Base-by-base conservation (phyloP, 164 flowering plant genomes). In the Piper betle region DNA sequence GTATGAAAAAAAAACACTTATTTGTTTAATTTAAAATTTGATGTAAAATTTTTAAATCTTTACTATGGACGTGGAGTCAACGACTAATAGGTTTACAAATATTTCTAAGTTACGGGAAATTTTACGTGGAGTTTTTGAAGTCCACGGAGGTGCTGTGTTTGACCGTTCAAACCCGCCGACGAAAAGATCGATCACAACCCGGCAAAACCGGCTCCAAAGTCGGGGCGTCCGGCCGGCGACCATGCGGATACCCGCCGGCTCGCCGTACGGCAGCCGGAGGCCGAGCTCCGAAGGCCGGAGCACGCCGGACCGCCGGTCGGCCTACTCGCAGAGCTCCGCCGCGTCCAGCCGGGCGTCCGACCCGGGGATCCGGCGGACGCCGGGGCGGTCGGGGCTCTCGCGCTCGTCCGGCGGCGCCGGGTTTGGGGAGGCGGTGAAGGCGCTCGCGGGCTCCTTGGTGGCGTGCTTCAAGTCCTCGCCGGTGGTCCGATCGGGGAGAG, bases 241-340 rank as follows among this genome's bases (percentile, higher is more conserved):
- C 33, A 54, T 13, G 37, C 57, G 57, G 67, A 4, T 33, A n/a
- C 37, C 61, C 18, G 42, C 60, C 55, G 5, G 17, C 18, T 9
- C 60, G 37, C 5, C 39, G 25, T 41, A 15, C 48, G 61, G 67
- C 53, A 54, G 65, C 39, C 60, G 41, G 60, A 56, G 40, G 19
- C n/a, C 52, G 4, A 54, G 3, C 53, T 64, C 66, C 0, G 55
- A 1, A 60, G 60, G 66, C 55, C 19, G 39, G 60, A 43, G 40
- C 2, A 57, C 67, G 42, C 37, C 67, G 11, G 57, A 54, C 57
- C 50, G 19, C 17, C 54, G 67, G 37, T 48, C 61, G 46, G 61
- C 46, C n/a, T 41, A 7, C 25, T 64, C 61, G 9, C 55, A 40
- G 55, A 25, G 3, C 38, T 57, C 67, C 42, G 25, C 16, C 8